phyloP scores from a whole-genome alignment of 257 asterid species.

The Solanum medicagineum region DNA sequence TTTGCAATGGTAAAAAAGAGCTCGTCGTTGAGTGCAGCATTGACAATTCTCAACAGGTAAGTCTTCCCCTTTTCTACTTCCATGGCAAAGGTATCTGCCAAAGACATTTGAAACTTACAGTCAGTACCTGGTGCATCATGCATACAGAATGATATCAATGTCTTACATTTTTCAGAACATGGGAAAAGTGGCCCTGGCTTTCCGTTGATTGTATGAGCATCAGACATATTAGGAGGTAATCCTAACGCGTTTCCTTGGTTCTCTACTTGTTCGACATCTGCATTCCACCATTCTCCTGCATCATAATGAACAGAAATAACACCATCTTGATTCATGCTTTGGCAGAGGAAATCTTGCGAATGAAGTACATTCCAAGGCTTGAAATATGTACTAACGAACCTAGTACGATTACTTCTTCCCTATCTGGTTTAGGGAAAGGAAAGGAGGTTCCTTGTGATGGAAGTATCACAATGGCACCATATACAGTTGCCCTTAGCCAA shows the following conservation, averaged over 20 bases:
- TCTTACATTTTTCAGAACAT: neutral
- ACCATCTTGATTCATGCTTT: neutral
- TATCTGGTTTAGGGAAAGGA: constrained; percentile 48
- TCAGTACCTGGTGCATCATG: neutral
- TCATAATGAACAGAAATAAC: neutral
- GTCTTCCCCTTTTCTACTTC: constrained; percentile 6
- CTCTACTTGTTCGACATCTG: constrained; percentile 6
- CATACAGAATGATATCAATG: neutral
- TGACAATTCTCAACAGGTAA: neutral
- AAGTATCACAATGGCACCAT: constrained; percentile 51
- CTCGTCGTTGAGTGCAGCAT: constrained; percentile 24
- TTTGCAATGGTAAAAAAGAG: constrained; percentile 43
- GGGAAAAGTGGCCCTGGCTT: constrained; percentile 38
- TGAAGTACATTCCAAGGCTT: neutral
- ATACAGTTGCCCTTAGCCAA: constrained; percentile 60
- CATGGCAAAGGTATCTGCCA: constrained; percentile 32
- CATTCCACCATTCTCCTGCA: neutral
- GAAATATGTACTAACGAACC: neutral
- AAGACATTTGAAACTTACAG: neutral
- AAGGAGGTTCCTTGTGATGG: constrained; percentile 36
- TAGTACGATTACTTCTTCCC: constrained; percentile 5
- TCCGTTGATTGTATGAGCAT: constrained; percentile 19
- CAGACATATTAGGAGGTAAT: constrained; percentile 21
- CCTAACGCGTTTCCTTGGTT: constrained; percentile 24
- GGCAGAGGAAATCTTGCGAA: neutral